A percentile compares a stretch with the other conserved stretches of the same genome.
Evolutionary conservation across 1,139 yeast genomes (phyloP).

Genomic region (Zygosaccharomyces pseudobailii): DNA sequence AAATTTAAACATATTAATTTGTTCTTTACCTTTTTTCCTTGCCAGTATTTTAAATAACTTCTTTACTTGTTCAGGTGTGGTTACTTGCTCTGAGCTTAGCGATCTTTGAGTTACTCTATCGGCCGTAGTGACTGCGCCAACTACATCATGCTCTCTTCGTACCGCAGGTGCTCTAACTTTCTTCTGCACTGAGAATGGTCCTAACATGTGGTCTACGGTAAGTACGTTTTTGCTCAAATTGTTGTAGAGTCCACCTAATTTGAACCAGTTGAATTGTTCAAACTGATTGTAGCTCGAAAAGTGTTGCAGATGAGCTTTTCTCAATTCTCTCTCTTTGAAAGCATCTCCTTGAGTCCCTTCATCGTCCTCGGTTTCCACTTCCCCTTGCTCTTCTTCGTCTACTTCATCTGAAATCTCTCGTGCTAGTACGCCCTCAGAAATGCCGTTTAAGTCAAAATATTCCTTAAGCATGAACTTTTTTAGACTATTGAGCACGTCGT

Average conservation of each 20-base stretch:
- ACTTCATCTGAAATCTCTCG: constrained; percentile 10
- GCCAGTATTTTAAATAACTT: constrained; percentile 41
- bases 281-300: constrained; percentile 27
- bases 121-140: constrained; percentile 48
- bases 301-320: constrained; percentile 21
- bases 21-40: constrained; percentile 35
- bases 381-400: constrained; percentile 12
- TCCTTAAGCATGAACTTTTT: constrained; percentile 38
- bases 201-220: constrained; percentile 59
- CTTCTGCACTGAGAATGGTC: constrained; percentile 65
- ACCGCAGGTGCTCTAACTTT: constrained; percentile 39
- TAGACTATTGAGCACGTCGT: constrained; percentile 43
- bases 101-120: constrained; percentile 49
- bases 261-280: constrained; percentile 50
- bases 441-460: constrained; percentile 21
- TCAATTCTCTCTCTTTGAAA: constrained; percentile 17
- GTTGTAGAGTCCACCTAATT: constrained; percentile 52
- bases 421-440: constrained; percentile 10
- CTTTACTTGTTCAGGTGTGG: constrained; percentile 59
- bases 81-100: constrained; percentile 46
- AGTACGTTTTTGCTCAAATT: constrained; percentile 46
- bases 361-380: constrained; percentile 2
- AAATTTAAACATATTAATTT: constrained; percentile 58
- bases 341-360: constrained; percentile 14
- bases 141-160: constrained; percentile 41